Evolutionary conservation across 2,329 filamentous ascomycete genomes (phyloP), one percentile per base, ranked within the genome.

Genomic region (Mycosphaerella sp.): DNA sequence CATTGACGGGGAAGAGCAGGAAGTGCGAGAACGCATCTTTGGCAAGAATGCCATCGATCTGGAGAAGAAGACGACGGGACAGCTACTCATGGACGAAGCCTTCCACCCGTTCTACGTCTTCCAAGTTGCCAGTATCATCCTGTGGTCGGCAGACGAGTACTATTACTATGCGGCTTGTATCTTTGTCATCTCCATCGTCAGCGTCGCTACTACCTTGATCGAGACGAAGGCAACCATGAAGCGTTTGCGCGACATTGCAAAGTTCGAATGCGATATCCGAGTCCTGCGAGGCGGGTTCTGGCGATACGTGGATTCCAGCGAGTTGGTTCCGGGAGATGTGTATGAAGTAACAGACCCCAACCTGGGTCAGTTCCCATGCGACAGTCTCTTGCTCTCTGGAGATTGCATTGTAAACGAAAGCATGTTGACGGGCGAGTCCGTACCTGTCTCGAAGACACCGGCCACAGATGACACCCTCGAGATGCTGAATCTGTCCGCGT

Each of bases 371-470:
- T 87, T 97, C 58, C 93, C 93, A 0, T 93, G 89, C 65, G 93
- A 98, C 70, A 95, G 92, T 69, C 75, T 98, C 34, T 75, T 98
- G 5, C 78, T 98, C 0, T 89, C 88, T 49, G 95, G 93, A 40
- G 95, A 98, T 72, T 96, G 91, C 66, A 97, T 98, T 59, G 91
- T 98, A 61, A 98, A 98, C 66, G 93, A 98, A 73, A 97, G 93
- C 73, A 98, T 98, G 93, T 81, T 98, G 36, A 98, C 93, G 39
- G 83, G 92, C 54, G 93, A 98, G 76, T 97, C 93, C 40, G 91
- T 98, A 4, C 95, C 93, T 2, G 92, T 98, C 1, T 95, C 91
- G 2, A 98, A 98, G 71, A 78, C 84, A 1, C 91, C 93, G 1
- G 84, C 89, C 3, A 89, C 82, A 1, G 85, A 95, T 66, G 84